Percentiles rank a stretch among this genome's conserved stretches.
These are phyloP conservation scores for Fusarium siculi DNA, from an alignment of 2,329 filamentous ascomycete genomes.

Conservation along the genomic window DNA sequence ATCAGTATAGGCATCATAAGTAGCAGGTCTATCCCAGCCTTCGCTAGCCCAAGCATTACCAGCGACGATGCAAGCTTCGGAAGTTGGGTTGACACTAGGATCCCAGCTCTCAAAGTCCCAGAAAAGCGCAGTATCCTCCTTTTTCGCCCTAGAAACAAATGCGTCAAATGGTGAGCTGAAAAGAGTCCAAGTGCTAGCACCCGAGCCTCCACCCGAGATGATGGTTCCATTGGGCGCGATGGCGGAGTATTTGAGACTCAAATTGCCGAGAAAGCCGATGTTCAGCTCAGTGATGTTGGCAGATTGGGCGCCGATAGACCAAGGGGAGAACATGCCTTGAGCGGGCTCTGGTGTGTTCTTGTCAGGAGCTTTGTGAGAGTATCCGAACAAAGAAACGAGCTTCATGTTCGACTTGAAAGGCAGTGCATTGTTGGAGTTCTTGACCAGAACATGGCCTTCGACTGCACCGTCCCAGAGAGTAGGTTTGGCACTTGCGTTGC, in stretches of 20 bases:
- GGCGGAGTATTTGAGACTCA: neutral
- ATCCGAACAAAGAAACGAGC: conserved; percentile 11
- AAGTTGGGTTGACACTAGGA: neutral
- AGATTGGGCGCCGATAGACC: neutral
- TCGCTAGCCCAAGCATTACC: conserved; percentile 83
- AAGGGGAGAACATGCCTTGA: neutral
- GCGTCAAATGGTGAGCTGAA: conserved; percentile 8
- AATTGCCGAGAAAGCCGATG: neutral
- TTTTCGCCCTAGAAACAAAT: neutral
- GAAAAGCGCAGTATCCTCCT: neutral
- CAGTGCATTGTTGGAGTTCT: conserved; percentile 1
- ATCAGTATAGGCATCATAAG: conserved; percentile 76
- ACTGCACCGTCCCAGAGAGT: conserved; percentile 5
- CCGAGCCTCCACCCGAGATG: conserved; percentile 8
- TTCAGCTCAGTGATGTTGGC: conserved; percentile 13
- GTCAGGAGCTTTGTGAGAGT: conserved; percentile 1
- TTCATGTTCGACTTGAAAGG: conserved; percentile 2
- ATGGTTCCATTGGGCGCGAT: conserved; percentile 5
- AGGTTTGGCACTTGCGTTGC: neutral
- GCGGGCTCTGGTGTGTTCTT: conserved; percentile 5
- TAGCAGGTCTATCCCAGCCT: conserved; percentile 72
- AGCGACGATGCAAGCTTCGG: conserved; percentile 81
- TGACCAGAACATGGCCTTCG: conserved; percentile 13
- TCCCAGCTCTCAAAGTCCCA: conserved; percentile 20
- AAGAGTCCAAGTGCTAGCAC: neutral